Evolutionary conservation across 1,284 basidiomycete genomes (phyloP), one percentile per base, ranked within the genome.

Genomic region (Irpex rosettiformis): DNA sequence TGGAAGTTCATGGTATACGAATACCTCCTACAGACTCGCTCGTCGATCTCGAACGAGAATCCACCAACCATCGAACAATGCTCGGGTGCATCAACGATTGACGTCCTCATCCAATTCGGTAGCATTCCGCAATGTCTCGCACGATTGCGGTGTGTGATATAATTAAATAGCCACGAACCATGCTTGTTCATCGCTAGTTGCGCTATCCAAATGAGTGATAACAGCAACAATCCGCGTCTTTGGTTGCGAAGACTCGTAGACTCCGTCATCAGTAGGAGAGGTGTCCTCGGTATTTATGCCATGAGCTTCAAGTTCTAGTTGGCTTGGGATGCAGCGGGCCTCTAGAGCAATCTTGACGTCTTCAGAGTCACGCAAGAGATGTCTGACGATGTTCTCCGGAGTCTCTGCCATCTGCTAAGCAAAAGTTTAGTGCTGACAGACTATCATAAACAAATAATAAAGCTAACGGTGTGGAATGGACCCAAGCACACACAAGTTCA

Each of bases 181-280:
- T 60, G 75, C 76, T 63, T 76, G 73, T 59, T 76, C 75, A 45
- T 65, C 65, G 3, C 63, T 69, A 53, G 65, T 64, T 11, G 58
- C 57, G 24, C 64, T 61, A 45, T 74, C 67, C 30, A 66, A 65
- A 58, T 77, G 75, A 3, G 69, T 64, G 16, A 77, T 66, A 11
- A 78, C 69, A 0, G 70, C 75, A 16, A 78, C 63, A 45, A 81
- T 56, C n/a, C n/a, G 45, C 25, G 55, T 56, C 43, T 21, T 21
- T 52, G 29, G 30, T 45, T 45, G 21, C 10, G 4, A 16, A 18
- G 40, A 13, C 8, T 51, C 27, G 13, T 43, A 28, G 21, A 30
- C 33, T 37, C 22, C 43, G 10, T 47, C 11, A 25, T 18, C 13
- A 37, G 33, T 16, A 37, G 33, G 33, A 22, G 53, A 3, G n/a